Evolutionary conservation across 2,329 filamentous ascomycete genomes (phyloP), one percentile per base, ranked within the genome.

Genomic region (Talaromyces islandicus): DNA sequence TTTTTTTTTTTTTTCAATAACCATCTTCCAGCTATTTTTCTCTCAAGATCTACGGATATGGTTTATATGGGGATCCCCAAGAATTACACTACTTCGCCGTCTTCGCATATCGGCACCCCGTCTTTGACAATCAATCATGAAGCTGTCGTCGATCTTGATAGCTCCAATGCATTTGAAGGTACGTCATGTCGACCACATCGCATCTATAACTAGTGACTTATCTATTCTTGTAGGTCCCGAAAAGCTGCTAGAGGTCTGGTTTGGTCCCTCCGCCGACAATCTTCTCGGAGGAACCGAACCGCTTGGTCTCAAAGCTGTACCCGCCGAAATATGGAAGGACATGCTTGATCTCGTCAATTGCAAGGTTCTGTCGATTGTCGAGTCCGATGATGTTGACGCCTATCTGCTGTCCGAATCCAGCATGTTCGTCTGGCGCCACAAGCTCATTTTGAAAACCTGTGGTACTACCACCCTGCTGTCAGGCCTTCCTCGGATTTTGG

Each of bases 391-490:
- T 72, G 89, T 97, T 68, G 94, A 99, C 72, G 93, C 94, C 65
- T 99, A 99, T 73, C 86, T 99, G 7, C 83, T 99, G 59, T 99
- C 94, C 64, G 94, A 99, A 79, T 97, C 94, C 46, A 97, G 94
- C 89, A 96, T 99, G 92, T 99, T 99, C 74, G 91, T 99, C 68
- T 99, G 96, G 77, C 92, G 92, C n/a, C 94, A 99, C 85, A 99
- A 99, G 83, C 85, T 99, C 65, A 96, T 99, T 63, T 82, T 99
- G 67, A 99, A 99, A 85, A 99, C 94, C 7, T 99, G 94, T 71
- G 94, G 94, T 62, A 99, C 94, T 25, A 99, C 94, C 14, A 99
- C 94, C 2, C 81, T 99, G 57, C 85, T 99, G 7, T 88, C 90
- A 54, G 94, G 94, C 21, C 83, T 99, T 52, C 91, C 91, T 66